Evolutionary conservation across 202 grass and related monocot species (phyloP), one percentile per base, ranked within the genome.

Genomic region (Brachypodium distachyon): DNA sequence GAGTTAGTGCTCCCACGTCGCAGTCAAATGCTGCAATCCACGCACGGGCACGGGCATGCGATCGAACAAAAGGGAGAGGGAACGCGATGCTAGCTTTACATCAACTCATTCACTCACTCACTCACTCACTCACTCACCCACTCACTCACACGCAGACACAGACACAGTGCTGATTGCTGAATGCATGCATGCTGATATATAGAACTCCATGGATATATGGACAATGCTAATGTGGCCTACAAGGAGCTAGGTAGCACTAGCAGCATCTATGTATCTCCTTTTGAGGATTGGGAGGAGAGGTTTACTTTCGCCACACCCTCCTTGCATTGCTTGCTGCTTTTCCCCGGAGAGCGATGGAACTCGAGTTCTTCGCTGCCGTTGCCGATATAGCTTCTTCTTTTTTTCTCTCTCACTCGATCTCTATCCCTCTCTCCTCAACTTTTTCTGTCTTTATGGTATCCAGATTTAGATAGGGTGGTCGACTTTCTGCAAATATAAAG

Each of bases 391-490:
- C 55, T 47, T 49, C 10, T 29, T 41, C 18, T 26, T 34, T 7
- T 3, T 4, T 7, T 36, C 32, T 13, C 19, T n/a, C n/a, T n/a
- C n/a, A n/a, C n/a, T n/a, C n/a, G n/a, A n/a, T n/a, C 34, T 79
- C 18, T 12, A 3, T 26, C 41, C 36, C 27, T 13, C 27, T 44
- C 6, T 14, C 14, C 0, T 13, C 3, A 19, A 16, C 23, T 27
- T 87, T 66, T 77, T 46, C 13, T 27, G n/a, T 78, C 42, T 68
- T 74, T 72, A 7, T 27, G 68, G 44, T 69, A 79, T 79, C 80
- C 74, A 60, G 25, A 73, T 83, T 60, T 78, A 83, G 79, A 87
- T 78, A 60, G 73, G 4, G 32, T 34, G 85, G 79, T 78, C 74
- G 67, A 67, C 85, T 78, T 87, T 87, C 58, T 41, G 66, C 48